phyloP scores from a whole-genome alignment of 768 basidiomycete genomes.

The Cyclocybe cylindracea region DNA sequence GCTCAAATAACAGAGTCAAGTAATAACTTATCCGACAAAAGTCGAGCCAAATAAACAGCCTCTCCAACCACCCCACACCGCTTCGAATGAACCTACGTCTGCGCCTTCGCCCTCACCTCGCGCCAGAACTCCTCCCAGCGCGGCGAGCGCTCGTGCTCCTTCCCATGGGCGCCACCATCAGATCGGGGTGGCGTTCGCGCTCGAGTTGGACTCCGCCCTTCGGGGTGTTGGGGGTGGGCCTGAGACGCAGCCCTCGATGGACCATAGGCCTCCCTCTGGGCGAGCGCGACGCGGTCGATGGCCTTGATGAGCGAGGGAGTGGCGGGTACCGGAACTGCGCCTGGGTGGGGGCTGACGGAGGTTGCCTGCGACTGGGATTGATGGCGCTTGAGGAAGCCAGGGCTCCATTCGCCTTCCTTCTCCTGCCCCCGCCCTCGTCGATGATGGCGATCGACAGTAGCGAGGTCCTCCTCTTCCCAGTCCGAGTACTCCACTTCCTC shows the following conservation, averaged over 20 bases:
- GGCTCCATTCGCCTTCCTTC: constrained; percentile 41
- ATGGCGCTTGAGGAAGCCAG: constrained; percentile 49
- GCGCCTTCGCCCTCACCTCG: constrained; percentile 32
- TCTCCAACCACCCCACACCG: constrained; percentile 3
- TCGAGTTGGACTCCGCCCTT: neutral
- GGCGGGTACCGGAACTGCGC: constrained; percentile 46
- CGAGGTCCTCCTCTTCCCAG: constrained; percentile 44
- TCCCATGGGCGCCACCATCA: constrained; percentile 3
- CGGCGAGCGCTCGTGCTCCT: constrained; percentile 15
- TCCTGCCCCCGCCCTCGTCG: neutral
- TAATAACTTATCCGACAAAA: neutral
- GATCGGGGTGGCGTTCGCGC: neutral
- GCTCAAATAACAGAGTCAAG: neutral
- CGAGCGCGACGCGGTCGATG: constrained; percentile 57
- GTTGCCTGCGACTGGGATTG: neutral
- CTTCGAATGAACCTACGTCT: constrained; percentile 2
- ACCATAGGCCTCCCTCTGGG: constrained; percentile 54
- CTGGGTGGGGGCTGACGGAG: neutral
- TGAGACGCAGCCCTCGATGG: neutral
- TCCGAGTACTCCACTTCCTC: constrained; percentile 39
- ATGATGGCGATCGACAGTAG: constrained; percentile 14
- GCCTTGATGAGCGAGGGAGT: constrained; percentile 68
- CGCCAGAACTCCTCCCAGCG: constrained; percentile 39
- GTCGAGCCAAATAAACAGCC: neutral
- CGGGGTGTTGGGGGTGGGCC: neutral